Evolutionary conservation across 495 filamentous ascomycete species (phyloP).

Genomic region (Bathelium albidoporum): DNA sequence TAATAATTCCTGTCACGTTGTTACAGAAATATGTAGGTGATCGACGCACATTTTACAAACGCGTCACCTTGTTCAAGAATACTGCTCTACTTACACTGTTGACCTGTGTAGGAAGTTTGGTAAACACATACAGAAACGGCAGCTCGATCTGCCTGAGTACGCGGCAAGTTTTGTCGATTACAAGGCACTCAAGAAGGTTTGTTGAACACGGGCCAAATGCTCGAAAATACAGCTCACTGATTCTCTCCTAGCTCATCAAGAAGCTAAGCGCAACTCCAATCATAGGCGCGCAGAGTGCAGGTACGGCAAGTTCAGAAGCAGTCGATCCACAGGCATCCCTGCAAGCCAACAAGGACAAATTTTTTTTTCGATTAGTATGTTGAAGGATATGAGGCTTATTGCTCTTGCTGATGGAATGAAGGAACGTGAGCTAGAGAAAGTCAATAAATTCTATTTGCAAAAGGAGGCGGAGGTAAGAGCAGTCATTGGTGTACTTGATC

Average conservation of each 20-base stretch:
- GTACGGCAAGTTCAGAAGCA: constrained; percentile 37
- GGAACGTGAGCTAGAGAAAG: constrained; percentile 97
- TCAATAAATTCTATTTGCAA: constrained; percentile 94
- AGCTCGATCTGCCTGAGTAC: constrained; percentile 98
- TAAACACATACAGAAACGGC: constrained; percentile 96
- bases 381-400: background rate
- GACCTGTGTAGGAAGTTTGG: constrained; percentile 79
- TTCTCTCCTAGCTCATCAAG: constrained; percentile 75
- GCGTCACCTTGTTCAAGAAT: background rate
- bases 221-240: background rate
- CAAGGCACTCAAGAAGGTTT: constrained; percentile 95
- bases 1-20: background rate
- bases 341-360: constrained; percentile 94
- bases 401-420: constrained; percentile 26
- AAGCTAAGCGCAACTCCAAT: constrained; percentile 85
- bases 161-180: constrained; percentile 98
- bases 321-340: constrained; percentile 78
- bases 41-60: background rate
- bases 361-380: constrained; percentile 91
- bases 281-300: constrained; percentile 61
- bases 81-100: background rate
- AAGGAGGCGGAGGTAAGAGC: constrained; percentile 82
- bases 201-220: background rate
- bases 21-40: background rate
- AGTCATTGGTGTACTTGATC: no score